Evolutionary conservation across 2,329 filamentous ascomycete species (phyloP), one percentile per base, ranked within the genome.

Genomic region (Fusarium verticillioides): DNA sequence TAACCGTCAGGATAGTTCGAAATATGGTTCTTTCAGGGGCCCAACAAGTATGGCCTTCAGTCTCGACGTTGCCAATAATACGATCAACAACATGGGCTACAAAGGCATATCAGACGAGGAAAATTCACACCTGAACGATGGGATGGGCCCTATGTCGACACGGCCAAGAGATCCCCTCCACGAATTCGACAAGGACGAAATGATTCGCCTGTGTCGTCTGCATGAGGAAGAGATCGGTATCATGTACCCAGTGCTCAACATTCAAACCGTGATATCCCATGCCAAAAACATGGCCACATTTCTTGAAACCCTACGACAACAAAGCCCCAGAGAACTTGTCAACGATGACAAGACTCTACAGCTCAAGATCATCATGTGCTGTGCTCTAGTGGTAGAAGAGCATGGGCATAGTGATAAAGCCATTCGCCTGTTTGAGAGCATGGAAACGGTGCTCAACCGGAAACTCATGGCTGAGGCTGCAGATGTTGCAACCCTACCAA

Each of bases 201-300:
- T 96, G 77, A 81, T 96, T 26, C 90, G 94, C 3, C 83, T 98
- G 19, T 94, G 94, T 73, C 87, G 89, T 19, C 85, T 97, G 1
- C 96, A 96, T 78, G 93, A 97, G 74, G 95, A 98, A 77, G 95
- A 98, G 80, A 92, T 97, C 77, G 94, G 94, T 47, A 89, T 96
- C 77, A 97, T 97, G 94, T 97, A 97, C 80, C 96, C 96, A 0
- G 89, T 97, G 8, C 82, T 97, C 52, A 89, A 94, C 74, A 92
- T 97, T 40, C 89, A 93, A 46, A 87, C 87, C 46, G 85, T 97
- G 43, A 90, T 93, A 42, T 85, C 86, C 10, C 93, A 97, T 79
- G 91, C 92, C 11, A 91, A 89, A 70, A 87, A 87, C 66, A 84
- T 97, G 2, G 92, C 91, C 63, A 86, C 89, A 0, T 96, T 94